These are phyloP conservation scores for Cryphonectria japonica DNA, from an alignment of 2,329 filamentous ascomycete genomes.

Conservation along the genomic window DNA sequence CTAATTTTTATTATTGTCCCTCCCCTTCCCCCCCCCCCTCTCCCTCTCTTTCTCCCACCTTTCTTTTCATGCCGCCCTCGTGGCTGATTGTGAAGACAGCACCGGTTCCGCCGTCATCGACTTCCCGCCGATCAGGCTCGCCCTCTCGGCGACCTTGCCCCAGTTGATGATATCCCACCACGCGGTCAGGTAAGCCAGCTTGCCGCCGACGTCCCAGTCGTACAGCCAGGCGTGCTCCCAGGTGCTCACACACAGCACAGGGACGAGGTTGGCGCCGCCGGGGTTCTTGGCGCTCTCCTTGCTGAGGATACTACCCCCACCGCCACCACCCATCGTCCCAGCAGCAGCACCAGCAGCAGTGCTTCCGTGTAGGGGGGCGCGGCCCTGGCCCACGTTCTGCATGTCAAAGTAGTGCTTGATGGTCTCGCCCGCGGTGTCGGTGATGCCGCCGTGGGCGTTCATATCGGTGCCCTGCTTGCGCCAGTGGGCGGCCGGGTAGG, in stretches of 20 bases:
- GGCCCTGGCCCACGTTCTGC: conserved; percentile 39
- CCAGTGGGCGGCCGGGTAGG: conserved; percentile 83
- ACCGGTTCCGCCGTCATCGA: conserved; percentile 16
- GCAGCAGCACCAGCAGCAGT: conserved; percentile 30
- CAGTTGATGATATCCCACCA: conserved; percentile 95
- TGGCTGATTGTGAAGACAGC: neutral
- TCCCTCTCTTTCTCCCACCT: neutral
- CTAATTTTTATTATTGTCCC: neutral
- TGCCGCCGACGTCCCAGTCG: conserved; percentile 77
- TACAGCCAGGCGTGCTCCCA: conserved; percentile 94
- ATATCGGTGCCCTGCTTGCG: conserved; percentile 71
- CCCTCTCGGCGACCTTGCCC: conserved; percentile 64
- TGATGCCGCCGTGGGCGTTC: conserved; percentile 60
- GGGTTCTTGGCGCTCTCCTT: conserved; percentile 49
- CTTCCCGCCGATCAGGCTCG: conserved; percentile 34
- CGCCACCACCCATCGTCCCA: no score
- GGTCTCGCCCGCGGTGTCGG: conserved; percentile 38
- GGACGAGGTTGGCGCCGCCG: conserved; percentile 70
- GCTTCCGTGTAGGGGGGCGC: conserved; percentile 36
- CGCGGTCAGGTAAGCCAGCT: conserved; percentile 71
- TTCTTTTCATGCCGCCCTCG: neutral
- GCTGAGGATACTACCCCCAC: neutral
- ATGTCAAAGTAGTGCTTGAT: conserved; percentile 46
- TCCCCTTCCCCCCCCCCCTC: neutral
- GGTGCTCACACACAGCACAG: conserved; percentile 88